Evolutionary conservation across 495 filamentous ascomycete genomes (phyloP), one percentile per base, ranked within the genome.

Genomic region (Penicillium angulare): DNA sequence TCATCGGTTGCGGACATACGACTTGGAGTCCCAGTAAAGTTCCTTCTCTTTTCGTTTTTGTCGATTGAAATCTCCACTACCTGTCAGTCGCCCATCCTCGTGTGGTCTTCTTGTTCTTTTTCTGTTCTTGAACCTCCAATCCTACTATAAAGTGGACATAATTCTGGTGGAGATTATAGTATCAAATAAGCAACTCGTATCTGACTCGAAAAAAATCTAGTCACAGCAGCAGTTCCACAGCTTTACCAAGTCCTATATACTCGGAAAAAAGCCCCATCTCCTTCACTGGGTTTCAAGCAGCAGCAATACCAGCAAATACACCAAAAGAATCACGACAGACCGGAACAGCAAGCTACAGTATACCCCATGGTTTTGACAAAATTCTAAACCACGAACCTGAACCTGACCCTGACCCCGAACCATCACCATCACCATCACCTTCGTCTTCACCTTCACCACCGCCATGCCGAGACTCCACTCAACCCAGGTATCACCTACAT

Each of bases 401-500:
- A n/a, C 38, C 38, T 3, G 18, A 41, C 43, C 72, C 67, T 29
- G 52, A 59, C 12, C 59, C 65, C 31, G 51, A 59, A n/a, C 38
- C 38, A 2, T 7, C 20, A 41, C 22, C 38, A 41, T 61, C 68
- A 32, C 46, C 57, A 24, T 48, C 61, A 17, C 57, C 60, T 13
- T 45, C 55, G 4, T 61, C 68, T 29, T 57, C 65, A 21, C 52
- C 66, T 7, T 46, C 59, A 23, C 46, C 62, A 21, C 59, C 59
- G n/a, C 51, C 56, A 5, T 49, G 60, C 26, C 57, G 52, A 10
- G 34, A 38, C 24, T 63, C 59, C n/a, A 55, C 50, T 3, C 48
- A 57, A 44, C 60, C 70, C 26, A 68, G 72, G 21, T 83, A 83
- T 60, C 67, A 68, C 24, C 79, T 98, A 35, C 78, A 77, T 24